Percentiles rank a stretch among this genome's conserved stretches.
These are phyloP conservation scores for Sambucus nigra DNA, from an alignment of 129 eudicot species.

Conservation along the genomic window DNA sequence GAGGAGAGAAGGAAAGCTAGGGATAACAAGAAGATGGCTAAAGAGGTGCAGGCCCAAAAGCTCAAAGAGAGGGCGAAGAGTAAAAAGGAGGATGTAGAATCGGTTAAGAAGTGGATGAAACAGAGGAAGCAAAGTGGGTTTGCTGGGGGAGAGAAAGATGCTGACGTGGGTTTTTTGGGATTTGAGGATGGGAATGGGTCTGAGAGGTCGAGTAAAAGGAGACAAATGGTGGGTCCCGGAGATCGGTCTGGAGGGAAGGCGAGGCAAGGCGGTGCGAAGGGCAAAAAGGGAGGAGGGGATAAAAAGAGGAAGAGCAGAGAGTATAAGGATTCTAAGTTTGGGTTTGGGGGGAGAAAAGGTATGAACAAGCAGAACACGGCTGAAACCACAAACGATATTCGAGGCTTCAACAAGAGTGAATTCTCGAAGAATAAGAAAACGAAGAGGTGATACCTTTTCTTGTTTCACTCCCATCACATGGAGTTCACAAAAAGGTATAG, in stretches of 20 bases:
- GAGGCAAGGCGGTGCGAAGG: constrained; percentile 39
- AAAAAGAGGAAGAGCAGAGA: constrained; percentile 59
- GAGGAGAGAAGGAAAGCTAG: constrained; percentile 87
- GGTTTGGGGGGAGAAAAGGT: constrained; percentile 89
- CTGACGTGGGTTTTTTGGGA: constrained; percentile 42
- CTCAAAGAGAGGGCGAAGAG: constrained; percentile 72
- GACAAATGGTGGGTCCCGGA: constrained; percentile 57
- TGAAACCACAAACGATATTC: constrained; percentile 65
- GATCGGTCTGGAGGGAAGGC: constrained; percentile 90
- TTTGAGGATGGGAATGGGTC: constrained; percentile 56
- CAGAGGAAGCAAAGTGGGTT: constrained; percentile 80
- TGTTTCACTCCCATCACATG: no score
- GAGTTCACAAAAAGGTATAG: no score
- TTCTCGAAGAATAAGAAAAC: constrained; percentile 45
- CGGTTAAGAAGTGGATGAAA: constrained; percentile 95
- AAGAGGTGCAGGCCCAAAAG: constrained; percentile 70
- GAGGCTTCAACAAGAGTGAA: constrained; percentile 39
- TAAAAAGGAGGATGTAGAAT: constrained; percentile 74
- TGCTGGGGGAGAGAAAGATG: constrained; percentile 39
- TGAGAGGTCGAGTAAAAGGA: constrained; percentile 44
- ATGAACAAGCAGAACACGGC: constrained; percentile 87
- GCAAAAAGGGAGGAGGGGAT: constrained; percentile 41
- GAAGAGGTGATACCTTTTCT: constrained; percentile 36
- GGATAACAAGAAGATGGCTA: constrained; percentile 68
- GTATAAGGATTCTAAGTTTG: constrained; percentile 54